Evolutionary conservation across 805 yeast genomes (phyloP).

Genomic region (Candida mattraensis): DNA sequence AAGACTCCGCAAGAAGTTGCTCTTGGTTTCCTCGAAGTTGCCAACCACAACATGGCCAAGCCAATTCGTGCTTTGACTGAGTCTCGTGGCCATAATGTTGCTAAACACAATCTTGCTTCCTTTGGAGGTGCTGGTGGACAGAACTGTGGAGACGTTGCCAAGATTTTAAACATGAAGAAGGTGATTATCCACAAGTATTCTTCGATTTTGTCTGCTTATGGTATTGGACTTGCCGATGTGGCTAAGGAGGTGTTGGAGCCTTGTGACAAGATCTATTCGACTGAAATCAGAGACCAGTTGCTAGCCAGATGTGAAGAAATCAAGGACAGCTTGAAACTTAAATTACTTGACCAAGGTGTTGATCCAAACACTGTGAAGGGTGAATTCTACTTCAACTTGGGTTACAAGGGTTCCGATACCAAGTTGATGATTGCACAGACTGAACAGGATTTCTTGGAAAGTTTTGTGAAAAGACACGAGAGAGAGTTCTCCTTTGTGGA

Average conservation of each 20-base stretch:
- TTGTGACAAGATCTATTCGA: conserved; percentile 15
- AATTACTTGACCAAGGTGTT: conserved; percentile 35
- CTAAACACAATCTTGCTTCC: conserved; percentile 44
- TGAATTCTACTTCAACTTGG: conserved; percentile 58
- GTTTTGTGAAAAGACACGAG: conserved; percentile 54
- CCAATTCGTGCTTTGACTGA: conserved; percentile 48
- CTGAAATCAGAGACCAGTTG: conserved; percentile 12
- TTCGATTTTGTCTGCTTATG: conserved; percentile 45
- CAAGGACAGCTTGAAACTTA: conserved; percentile 11
- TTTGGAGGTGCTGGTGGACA: conserved; percentile 56
- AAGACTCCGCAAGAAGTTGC: conserved; percentile 45
- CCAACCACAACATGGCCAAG: conserved; percentile 47
- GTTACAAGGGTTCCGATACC: conserved; percentile 82
- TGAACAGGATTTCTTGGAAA: conserved; percentile 36
- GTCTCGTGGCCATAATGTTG: conserved; percentile 42
- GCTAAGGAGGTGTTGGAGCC: conserved; percentile 35
- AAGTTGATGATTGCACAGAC: conserved; percentile 57
- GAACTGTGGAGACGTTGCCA: conserved; percentile 44
- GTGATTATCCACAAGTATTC: conserved; percentile 48
- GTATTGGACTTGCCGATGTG: conserved; percentile 38
- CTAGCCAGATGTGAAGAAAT: conserved; percentile 21
- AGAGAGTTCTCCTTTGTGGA: conserved; percentile 69
- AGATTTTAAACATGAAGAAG: conserved; percentile 39
- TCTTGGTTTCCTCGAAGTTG: conserved; percentile 45
- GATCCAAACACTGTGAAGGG: conserved; percentile 10